Evolutionary conservation across 2,329 filamentous ascomycete species (phyloP).

Genomic region (Calycina marina): DNA sequence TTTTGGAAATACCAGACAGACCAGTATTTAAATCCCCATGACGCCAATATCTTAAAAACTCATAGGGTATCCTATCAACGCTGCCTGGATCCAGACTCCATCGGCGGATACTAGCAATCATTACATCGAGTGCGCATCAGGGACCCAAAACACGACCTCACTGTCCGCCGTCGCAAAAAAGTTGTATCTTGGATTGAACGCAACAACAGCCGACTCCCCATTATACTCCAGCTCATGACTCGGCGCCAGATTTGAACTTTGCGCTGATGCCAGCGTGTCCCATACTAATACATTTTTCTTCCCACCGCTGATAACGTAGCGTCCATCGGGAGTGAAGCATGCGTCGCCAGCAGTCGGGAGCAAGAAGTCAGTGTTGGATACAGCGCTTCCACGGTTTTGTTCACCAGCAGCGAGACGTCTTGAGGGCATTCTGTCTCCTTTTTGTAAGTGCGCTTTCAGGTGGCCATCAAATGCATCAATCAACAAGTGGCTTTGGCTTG

Average conservation of each 20-base stretch:
- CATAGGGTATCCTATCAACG: no score
- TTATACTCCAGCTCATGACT: slow-evolving; percentile 49
- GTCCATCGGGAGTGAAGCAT: slow-evolving; percentile 79
- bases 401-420: slow-evolving; percentile 40
- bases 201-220: slow-evolving; percentile 58
- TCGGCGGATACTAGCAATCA: no score
- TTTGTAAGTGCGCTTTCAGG: slow-evolving; percentile 58
- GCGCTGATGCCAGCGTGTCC: slow-evolving; percentile 52
- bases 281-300: slow-evolving; percentile 68
- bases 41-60: no score
- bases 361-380: slow-evolving; percentile 18
- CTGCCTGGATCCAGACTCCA: no score
- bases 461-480: slow-evolving; percentile 84
- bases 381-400: slow-evolving; percentile 16
- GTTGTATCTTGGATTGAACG: slow-evolving; percentile 84
- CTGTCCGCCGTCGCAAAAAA: slow-evolving; percentile 82
- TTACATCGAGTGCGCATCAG: slow-evolving; percentile 35
- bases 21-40: no score
- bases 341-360: slow-evolving; percentile 59
- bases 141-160: slow-evolving; percentile 67
- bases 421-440: slow-evolving; percentile 35
- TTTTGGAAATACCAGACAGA: no score
- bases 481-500: slow-evolving; percentile 72
- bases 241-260: slow-evolving; percentile 47
- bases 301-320: slow-evolving; percentile 73